These are phyloP conservation scores for Botrytis hyacinthi DNA, from an alignment of 2,329 filamentous ascomycete genomes.

Conservation along the genomic window DNA sequence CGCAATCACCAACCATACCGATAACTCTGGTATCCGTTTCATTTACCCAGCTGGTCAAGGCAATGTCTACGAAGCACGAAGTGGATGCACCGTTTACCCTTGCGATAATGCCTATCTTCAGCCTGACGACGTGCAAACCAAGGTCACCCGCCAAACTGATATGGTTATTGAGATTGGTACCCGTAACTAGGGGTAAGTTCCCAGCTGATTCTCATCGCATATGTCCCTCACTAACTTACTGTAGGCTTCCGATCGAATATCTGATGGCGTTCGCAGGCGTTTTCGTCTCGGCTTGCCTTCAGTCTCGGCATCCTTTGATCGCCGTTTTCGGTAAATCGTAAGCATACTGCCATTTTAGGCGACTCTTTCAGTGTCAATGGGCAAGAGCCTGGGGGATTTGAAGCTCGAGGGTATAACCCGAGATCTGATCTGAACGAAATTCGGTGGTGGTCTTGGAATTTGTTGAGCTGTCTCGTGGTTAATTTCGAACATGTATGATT, in stretches of 20 bases:
- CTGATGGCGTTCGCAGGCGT: not conserved
- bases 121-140: not conserved
- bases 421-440: too few relatives aligned
- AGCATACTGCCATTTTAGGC: not conserved
- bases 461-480: not conserved
- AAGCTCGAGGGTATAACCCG: not conserved
- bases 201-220: too few relatives aligned
- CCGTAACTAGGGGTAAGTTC: not conserved
- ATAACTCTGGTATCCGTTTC: constrained; percentile 6
- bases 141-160: not conserved
- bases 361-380: not conserved
- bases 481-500: not conserved
- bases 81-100: not conserved
- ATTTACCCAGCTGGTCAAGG: not conserved
- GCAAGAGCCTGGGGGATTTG: not conserved
- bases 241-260: not conserved
- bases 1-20: constrained; percentile 5
- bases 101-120: not conserved
- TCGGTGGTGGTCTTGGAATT: not conserved
- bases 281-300: not conserved
- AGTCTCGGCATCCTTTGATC: not conserved
- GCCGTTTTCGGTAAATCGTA: not conserved
- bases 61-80: not conserved
- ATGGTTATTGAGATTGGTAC: not conserved
- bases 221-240: not conserved